phyloP scores from a whole-genome alignment of 2,329 filamentous ascomycete genomes.

The Aureobasidium lini region DNA sequence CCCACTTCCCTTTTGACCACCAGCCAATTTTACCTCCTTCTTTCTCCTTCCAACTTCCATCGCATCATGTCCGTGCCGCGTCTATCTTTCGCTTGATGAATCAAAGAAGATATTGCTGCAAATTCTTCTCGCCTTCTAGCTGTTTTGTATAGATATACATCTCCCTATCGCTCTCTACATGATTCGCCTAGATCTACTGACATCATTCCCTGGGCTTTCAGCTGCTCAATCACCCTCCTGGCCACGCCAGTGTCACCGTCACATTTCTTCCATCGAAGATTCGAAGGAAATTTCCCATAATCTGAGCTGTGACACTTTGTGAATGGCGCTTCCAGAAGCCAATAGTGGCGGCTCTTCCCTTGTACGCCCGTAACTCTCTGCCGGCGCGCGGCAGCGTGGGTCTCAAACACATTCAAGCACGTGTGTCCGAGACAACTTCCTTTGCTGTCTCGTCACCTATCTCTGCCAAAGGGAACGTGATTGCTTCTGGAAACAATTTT shows the following conservation, averaged over 20 bases:
- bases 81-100: not conserved
- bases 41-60: not conserved
- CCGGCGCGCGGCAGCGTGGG: not conserved
- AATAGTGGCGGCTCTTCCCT: constrained; percentile 5
- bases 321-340: constrained; percentile 9
- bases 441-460: not conserved
- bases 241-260: not conserved
- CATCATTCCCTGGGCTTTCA: not conserved
- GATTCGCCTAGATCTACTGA: not conserved
- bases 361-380: not conserved
- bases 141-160: constrained; percentile 6
- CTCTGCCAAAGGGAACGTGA: not conserved
- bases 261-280: not conserved
- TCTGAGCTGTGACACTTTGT: constrained; percentile 1
- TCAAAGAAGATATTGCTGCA: not conserved
- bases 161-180: not conserved
- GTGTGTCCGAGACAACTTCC: not conserved
- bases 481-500: not conserved
- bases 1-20: not conserved
- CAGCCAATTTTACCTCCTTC: not conserved
- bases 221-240: not conserved
- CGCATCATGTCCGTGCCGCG: constrained; percentile 2
- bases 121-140: constrained; percentile 5
- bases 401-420: not conserved
- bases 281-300: not conserved